Evolutionary conservation across 1,284 basidiomycete species (phyloP), one percentile per base, ranked within the genome.

Genomic region (Pseudozyma sp.): DNA sequence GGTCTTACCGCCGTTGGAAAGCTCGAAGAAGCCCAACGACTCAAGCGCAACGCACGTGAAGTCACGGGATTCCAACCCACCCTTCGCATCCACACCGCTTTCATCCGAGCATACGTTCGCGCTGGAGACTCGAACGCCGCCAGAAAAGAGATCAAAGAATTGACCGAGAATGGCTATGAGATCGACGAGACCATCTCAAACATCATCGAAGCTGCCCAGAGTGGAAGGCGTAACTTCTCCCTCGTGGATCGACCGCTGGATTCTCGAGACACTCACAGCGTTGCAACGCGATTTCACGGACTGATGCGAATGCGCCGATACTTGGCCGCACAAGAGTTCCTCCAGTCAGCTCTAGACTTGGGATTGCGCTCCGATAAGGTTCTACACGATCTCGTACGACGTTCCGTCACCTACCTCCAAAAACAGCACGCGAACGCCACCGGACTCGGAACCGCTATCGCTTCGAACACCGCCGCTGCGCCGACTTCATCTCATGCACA

Each of bases 181-280:
- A 53, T 66, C 19, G 67, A 75, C 45, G 76, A 63, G 11, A 50
- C 59, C 14, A 69, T 78, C 40, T 50, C 56, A 39, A 65, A 67
- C 55, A 62, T 78, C 21, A 59, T 78, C 50, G 74, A 76, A 36
- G 70, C 74, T 4, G 74, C 65, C 2, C 57, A 75, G 36, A 18
- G 43, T 4, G 38, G 52, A 1, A 48, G 59, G 3, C 9, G 58
- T 19, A 47, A 54, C 18, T 64, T 64, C 31, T 11, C 64, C n/a
- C 36, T 70, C 14, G 45, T 61, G 8, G 67, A 69, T 9, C 38
- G 59, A 40, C 62, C 64, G 12, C 18, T 78, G 6, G 14, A 58
- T 31, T 13, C 21, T 14, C 18, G 16, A 1, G 59, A 72, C 21
- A 51, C 45, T 13, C 59, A 67, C 31, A 56, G 57, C n/a, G 66